Base-by-base conservation (phyloP, 148 eudicot genomes). In the Cornus florida region DNA sequence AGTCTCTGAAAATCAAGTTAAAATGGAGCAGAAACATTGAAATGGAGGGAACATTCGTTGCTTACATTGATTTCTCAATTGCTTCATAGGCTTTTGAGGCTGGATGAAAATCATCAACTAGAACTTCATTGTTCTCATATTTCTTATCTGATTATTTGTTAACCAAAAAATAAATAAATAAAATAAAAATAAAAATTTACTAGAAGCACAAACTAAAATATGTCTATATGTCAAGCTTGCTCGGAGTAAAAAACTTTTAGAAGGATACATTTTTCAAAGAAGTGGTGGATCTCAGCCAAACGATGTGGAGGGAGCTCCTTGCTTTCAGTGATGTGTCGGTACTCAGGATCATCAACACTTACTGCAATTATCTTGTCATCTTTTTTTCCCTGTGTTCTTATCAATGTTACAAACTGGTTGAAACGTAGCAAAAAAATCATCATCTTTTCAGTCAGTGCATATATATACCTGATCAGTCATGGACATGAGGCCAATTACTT, bases 271-370 rank as follows among this genome's bases (percentile, higher is more conserved):
- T 92, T 92, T 85, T 92, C 97, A 85, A 91, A 92, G 86, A 92
- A 92, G 74, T 94, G 91, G 60, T 92, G 94, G 71, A 92, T 92
- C 76, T 92, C 97, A 80, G 94, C 90, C 88, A 91, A 79, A 76
- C 97, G 92, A 87, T 92, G 97, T 67, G 97, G 97, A 20, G 97
- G 94, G 11, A 92, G 90, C 70, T 92, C 92, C 71, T 87, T 92
- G 81, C 91, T 92, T 76, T 92, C 97, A 79, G 84, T 89, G 81
- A 75, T 88, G 80, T 86, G 81, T 17, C 89, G 83, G 64, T 89
- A 89, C 83, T 92, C 97, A 1, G 97, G 97, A 81, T 92, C 97
- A 84, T 92, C 94, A 79, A 92, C 94, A 84, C 95, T 88, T 17
- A 91, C 95, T 33, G 95, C 95, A 84, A 91, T 91, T 28, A 91